Base-by-base conservation (phyloP, 352 stramenopile genomes). In the Globisporangium nodosum region DNA sequence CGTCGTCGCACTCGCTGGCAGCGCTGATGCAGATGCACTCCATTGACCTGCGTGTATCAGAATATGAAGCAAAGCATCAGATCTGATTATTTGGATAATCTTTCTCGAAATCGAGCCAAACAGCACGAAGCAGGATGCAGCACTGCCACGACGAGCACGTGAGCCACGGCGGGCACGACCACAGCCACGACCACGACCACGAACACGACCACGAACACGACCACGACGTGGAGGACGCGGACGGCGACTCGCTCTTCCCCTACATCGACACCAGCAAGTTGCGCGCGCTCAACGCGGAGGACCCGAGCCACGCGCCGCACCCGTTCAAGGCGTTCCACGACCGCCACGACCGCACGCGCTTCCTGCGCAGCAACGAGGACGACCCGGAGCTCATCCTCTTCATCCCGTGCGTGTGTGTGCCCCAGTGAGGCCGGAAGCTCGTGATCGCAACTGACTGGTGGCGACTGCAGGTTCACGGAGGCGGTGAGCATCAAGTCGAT, bases 191-290 rank as follows among this genome's bases (percentile, higher is more conserved):
- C 52, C 76, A 91, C n/a, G 65, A 77, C 51, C 68, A 80, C 52
- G 43, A 53, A 54, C 85, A 94, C 58, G 67, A 78, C 52, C 76
- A 87, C 39, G 68, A 76, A 49, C 77, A 87, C 54, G 60, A 74
- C 40, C 77, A 87, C 49, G 85, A 92, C 24, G 65, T 87, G 20
- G 78, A 92, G 53, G 76, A 93, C 49, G 70, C 78, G 16, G 74
- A 82, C 18, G 85, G 85, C 20, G 83, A 92, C 55, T 92, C 85
- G 46, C 74, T 94, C 56, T 94, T 81, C 65, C 79, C 70, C 12
- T 94, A 77, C 76, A 87, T 94, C 49, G 85, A 94, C 68, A 93
- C 83, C 20, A 94, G 79, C 73, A 94, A 94, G 61, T 63, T 94
- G 51, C 78, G 83, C 27, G 82, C 83, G 67, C 73, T 92, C 37